Conservation (phyloP, 2,329 filamentous ascomycete genomes). For the Mollisia scopiformis region DNA sequence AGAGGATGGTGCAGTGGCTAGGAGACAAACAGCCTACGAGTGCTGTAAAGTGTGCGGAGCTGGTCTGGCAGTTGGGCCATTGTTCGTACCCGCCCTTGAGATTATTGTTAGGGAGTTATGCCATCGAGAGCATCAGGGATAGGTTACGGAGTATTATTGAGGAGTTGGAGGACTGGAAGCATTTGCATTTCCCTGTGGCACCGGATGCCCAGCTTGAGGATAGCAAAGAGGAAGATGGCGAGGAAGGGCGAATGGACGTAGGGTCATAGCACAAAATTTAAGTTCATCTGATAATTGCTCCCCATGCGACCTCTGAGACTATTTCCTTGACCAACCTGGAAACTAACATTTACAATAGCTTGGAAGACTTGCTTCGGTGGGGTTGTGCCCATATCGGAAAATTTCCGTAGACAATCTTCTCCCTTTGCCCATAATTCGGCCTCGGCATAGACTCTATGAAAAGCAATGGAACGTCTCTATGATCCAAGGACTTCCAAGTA, state of each 20-base stretch:
- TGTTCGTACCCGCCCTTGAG: conserved; percentile 91
- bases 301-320: background rate
- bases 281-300: background rate
- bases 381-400: no score
- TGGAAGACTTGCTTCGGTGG: no score
- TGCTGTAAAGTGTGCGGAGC: conserved; percentile 87
- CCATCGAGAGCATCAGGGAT: conserved; percentile 94
- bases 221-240: conserved; percentile 36
- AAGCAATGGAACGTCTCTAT: no score
- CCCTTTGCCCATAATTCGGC: no score
- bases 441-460: no score
- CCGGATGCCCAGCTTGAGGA: conserved; percentile 44
- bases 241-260: conserved; percentile 21
- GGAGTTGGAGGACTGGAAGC: conserved; percentile 93
- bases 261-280: conserved; percentile 8
- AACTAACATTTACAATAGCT: no score
- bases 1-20: conserved; percentile 92
- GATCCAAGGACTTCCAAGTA: background rate
- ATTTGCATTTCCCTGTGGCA: conserved; percentile 68
- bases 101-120: conserved; percentile 87
- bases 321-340: no score
- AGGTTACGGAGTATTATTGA: conserved; percentile 88
- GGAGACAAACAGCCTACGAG: conserved; percentile 91
- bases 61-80: conserved; percentile 93
- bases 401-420: no score